Evolutionary conservation across 192 early-diverging fungal genomes (phyloP), one percentile per base, ranked within the genome.

Genomic region (Rhizoclosmatium sp.): DNA sequence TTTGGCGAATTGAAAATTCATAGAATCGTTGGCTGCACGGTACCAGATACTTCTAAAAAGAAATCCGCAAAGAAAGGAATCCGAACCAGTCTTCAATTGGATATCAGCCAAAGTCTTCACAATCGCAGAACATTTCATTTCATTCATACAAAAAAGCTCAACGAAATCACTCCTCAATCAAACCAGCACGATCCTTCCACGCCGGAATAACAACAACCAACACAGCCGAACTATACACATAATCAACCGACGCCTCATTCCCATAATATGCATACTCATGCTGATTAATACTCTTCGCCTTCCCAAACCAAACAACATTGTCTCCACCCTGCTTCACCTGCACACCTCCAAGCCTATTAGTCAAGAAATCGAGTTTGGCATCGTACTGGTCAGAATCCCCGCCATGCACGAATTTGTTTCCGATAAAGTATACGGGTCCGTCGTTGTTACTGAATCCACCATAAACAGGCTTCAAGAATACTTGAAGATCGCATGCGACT

Each of bases 251-350:
- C 3, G 71, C 16, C 58, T 72, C 71, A 2, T 72, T 72, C 10
- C 71, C 71, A 47, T 72, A 58, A 7, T 40, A 4, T 0, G 49
- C 56, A 47, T 56, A 72, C 21, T 48, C 49, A 58, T 40, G 39
- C 19, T 5, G 4, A 14, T 72, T 19, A 4, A 56, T 56, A n/a
- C 4, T 4, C 39, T 10, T 12, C 9, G 71, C 49, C 0, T 72
- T 41, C 49, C 31, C 40, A 51, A 45, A 72, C 71, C 71, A 72
- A 23, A 72, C 19, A 23, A 72, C 49, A 10, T 72, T 58, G 21
- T 19, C 51, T 51, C 14, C 19, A 23, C 19, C 47, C 61, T 21
- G 4, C 5, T 14, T 49, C 16, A 40, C 71, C 54, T 10, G 54
- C 9, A 23, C 40, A 64, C 7, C 21, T 9, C 5, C 14, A 64